Conservation (phyloP, 192 early-diverging fungal species). For the Nowakowskiella sp. region DNA sequence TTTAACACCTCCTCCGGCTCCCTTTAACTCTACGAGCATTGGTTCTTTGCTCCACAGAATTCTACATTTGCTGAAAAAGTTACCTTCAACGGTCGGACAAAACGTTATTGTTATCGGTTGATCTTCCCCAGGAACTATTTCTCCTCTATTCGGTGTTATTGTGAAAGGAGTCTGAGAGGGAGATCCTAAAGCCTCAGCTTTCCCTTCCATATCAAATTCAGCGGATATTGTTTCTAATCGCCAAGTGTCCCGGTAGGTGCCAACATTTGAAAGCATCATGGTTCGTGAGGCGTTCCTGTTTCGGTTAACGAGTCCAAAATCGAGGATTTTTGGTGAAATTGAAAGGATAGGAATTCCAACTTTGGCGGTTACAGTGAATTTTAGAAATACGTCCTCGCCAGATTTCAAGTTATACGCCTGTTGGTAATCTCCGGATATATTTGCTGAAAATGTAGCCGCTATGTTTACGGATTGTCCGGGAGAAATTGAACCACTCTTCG, state of each 20-base stretch:
- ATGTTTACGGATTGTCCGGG: conserved; percentile 40
- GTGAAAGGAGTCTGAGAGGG: conserved; percentile 18
- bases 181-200: not conserved
- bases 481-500: conserved; percentile 30
- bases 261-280: conserved; percentile 38
- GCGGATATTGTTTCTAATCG: conserved; percentile 29
- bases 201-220: not conserved
- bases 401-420: conserved; percentile 43
- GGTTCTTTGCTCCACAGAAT: conserved; percentile 42
- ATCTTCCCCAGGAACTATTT: conserved; percentile 25
- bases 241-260: conserved; percentile 41
- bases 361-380: conserved; percentile 37
- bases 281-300: conserved; percentile 28
- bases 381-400: conserved; percentile 38
- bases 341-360: conserved; percentile 44
- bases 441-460: conserved; percentile 27
- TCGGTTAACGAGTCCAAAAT: conserved; percentile 45
- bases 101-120: conserved; percentile 33
- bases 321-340: conserved; percentile 25
- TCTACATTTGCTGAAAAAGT: conserved; percentile 21
- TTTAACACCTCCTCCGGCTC: conserved; percentile 38
- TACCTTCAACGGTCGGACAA: conserved; percentile 33
- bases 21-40: conserved; percentile 27
- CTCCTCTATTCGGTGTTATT: conserved; percentile 20
- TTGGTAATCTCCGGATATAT: conserved; percentile 34